phyloP scores from a whole-genome alignment of 2,329 filamentous ascomycete species.

The Penicillium sumatraense region DNA sequence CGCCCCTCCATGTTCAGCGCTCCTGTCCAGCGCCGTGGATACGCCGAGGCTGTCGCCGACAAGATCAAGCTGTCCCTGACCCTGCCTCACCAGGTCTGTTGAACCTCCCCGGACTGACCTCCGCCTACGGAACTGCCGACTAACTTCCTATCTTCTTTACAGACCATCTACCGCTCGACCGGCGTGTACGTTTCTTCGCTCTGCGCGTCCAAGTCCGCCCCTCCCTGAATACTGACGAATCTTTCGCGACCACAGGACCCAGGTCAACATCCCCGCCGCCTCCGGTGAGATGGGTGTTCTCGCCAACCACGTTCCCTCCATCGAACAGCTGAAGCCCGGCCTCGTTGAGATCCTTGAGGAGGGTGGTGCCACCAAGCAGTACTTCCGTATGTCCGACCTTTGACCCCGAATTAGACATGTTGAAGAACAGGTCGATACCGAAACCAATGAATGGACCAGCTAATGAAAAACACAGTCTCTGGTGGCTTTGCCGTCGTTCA shows the following conservation, averaged over 20 bases:
- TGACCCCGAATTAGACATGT: conserved; percentile 4
- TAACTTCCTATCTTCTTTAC: conserved; percentile 28
- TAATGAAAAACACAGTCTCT: conserved; percentile 68
- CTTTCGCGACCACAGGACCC: conserved; percentile 73
- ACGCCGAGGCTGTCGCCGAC: conserved; percentile 85
- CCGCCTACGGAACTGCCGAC: conserved; percentile 15
- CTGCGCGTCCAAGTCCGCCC: conserved; percentile 11
- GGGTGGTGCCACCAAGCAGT: conserved; percentile 85
- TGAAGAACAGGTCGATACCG: conserved; percentile 6
- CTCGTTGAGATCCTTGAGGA: conserved; percentile 96
- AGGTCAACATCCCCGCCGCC: conserved; percentile 98
- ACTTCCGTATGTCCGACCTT: conserved; percentile 77
- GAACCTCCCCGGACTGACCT: conserved; percentile 20
- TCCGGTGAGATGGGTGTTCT: conserved; percentile 99
- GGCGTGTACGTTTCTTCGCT: conserved; percentile 64
- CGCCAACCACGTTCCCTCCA: conserved; percentile 97
- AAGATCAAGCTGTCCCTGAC: conserved; percentile 99
- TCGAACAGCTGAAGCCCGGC: conserved; percentile 98
- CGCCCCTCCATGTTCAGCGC: conserved; percentile 76
- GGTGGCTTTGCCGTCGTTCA: conserved; percentile 97
- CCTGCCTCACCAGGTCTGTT: conserved; percentile 95
- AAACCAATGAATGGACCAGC: conserved; percentile 12
- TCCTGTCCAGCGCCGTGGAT: conserved; percentile 82
- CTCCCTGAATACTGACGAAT: conserved; percentile 53
- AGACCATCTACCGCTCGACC: conserved; percentile 72